Evolutionary conservation across 2,329 filamentous ascomycete genomes (phyloP).

Genomic region (Aureobasidium sp.): DNA sequence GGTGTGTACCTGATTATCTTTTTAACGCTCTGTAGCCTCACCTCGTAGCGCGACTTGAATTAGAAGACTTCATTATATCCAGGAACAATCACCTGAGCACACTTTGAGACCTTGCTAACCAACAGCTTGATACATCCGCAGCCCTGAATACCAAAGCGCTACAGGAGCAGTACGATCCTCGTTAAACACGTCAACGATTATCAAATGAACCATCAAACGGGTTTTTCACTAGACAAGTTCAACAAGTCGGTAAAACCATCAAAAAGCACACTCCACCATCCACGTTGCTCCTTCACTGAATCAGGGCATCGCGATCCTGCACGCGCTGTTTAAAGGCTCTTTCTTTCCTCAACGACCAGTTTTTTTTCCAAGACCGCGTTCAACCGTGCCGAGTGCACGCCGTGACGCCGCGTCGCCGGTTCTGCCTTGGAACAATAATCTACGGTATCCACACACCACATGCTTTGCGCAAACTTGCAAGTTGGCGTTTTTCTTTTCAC

Average conservation of each 20-base stretch:
- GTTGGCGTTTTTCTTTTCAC: background rate
- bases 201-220: background rate
- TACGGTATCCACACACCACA: background rate
- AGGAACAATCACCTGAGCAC: background rate
- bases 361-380: background rate
- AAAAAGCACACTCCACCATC: background rate
- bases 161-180: too few relatives aligned
- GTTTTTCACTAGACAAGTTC: background rate
- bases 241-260: background rate
- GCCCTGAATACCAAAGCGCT: background rate
- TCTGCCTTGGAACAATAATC: background rate
- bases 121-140: background rate
- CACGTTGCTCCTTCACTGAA: too few relatives aligned
- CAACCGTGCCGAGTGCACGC: background rate
- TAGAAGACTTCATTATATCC: background rate
- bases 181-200: background rate
- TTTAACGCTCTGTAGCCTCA: background rate
- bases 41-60: background rate
- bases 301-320: background rate
- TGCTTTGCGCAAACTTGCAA: background rate
- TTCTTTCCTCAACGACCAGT: background rate
- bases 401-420: background rate
- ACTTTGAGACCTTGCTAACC: background rate
- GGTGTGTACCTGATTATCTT: background rate
- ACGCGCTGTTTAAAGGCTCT: background rate